phyloP scores from a whole-genome alignment of 768 basidiomycete species.

The Bullera alba region DNA sequence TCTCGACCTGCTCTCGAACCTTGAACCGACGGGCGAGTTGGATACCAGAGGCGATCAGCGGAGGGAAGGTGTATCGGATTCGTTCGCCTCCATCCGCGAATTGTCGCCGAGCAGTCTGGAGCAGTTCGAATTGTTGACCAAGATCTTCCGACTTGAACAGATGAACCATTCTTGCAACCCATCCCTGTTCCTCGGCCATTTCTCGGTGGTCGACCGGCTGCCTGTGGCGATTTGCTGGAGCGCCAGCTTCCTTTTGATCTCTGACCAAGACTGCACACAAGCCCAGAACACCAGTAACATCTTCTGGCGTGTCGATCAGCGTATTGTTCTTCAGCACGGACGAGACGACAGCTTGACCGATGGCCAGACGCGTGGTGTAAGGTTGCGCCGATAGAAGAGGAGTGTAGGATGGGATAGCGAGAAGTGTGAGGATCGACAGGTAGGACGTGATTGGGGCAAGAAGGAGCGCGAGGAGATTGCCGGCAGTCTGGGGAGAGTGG shows the following conservation, averaged over 20 bases:
- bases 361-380: slow-evolving; percentile 80
- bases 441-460: slow-evolving; percentile 94
- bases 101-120: slow-evolving; percentile 83
- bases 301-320: slow-evolving; percentile 83
- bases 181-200: slow-evolving; percentile 95
- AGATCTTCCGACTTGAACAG: slow-evolving; percentile 81
- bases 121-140: slow-evolving; percentile 82
- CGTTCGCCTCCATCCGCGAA: slow-evolving; percentile 81
- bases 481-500: slow-evolving; percentile 74
- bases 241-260: slow-evolving; percentile 56
- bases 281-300: slow-evolving; percentile 87
- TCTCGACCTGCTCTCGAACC: slow-evolving; percentile 64
- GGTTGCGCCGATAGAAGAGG: slow-evolving; percentile 77
- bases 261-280: slow-evolving; percentile 86
- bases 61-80: slow-evolving; percentile 95
- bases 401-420: slow-evolving; percentile 84
- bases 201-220: slow-evolving; percentile 67
- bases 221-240: slow-evolving; percentile 47
- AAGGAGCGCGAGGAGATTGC: slow-evolving; percentile 84
- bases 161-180: slow-evolving; percentile 98
- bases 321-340: slow-evolving; percentile 96
- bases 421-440: slow-evolving; percentile 90
- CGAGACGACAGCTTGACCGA: slow-evolving; percentile 89
- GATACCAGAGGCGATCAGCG: slow-evolving; percentile 85
- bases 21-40: slow-evolving; percentile 90